These are phyloP conservation scores for Globisporangium megalacanthum DNA, from an alignment of 352 stramenopile genomes.

Conservation along the genomic window DNA sequence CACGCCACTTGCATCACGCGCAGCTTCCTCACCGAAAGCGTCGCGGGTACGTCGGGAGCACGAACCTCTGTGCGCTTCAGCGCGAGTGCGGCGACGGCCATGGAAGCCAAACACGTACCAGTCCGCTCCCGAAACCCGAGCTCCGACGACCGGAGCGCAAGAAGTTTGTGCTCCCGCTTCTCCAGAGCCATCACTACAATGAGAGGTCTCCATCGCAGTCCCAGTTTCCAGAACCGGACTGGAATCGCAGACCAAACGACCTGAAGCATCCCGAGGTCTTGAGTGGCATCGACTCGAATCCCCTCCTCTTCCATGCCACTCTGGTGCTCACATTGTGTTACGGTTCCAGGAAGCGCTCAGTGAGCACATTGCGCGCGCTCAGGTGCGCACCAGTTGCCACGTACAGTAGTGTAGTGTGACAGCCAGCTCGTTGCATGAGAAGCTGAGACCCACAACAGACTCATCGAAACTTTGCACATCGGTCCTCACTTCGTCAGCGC, in stretches of 20 bases:
- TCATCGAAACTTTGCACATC: too few species aligned
- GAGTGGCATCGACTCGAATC: too few species aligned
- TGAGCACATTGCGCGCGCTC: conserved; percentile 11
- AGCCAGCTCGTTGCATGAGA: neutral
- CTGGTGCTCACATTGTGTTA: too few species aligned
- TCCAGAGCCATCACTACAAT: neutral
- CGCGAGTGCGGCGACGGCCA: neutral
- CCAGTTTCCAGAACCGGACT: neutral
- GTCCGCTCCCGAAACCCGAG: too few species aligned
- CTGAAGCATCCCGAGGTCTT: too few species aligned
- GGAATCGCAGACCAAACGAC: too few species aligned
- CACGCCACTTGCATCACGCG: too few species aligned
- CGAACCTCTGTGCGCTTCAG: conserved; percentile 19
- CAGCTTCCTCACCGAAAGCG: conserved; percentile 14
- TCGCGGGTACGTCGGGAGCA: conserved; percentile 23
- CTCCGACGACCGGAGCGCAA: neutral
- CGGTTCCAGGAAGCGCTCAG: conserved; percentile 1
- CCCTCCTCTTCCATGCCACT: too few species aligned
- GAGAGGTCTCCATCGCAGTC: neutral
- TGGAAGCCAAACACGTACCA: neutral
- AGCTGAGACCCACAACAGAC: neutral
- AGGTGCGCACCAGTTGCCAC: conserved; percentile 6
- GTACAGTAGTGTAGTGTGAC: neutral
- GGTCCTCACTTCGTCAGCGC: conserved; percentile 5
- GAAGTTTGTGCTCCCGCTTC: conserved; percentile 7